These are phyloP conservation scores for Xylaria arbuscula DNA, from an alignment of 2,329 filamentous ascomycete genomes.

Conservation along the genomic window DNA sequence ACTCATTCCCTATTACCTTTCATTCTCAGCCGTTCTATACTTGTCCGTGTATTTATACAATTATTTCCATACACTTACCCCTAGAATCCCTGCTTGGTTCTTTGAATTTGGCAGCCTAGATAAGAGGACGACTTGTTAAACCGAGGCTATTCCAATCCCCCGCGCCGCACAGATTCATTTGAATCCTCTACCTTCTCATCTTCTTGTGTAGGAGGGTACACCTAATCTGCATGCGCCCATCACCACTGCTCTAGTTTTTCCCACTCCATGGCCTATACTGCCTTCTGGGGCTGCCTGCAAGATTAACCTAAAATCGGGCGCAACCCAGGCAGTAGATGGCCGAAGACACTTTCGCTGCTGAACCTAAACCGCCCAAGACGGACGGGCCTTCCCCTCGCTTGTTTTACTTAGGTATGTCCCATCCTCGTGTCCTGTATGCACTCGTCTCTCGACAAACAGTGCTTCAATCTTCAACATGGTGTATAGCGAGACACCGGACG, in stretches of 20 bases:
- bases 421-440: slow-evolving; percentile 11
- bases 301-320: slow-evolving; percentile 27
- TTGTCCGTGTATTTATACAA: slow-evolving; percentile 14
- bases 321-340: slow-evolving; percentile 28
- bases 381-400: slow-evolving; percentile 30
- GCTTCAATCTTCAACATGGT: slow-evolving; percentile 35
- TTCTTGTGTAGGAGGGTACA: not conserved
- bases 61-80: not conserved
- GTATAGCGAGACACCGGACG: slow-evolving; percentile 25
- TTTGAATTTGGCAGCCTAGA: not conserved
- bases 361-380: slow-evolving; percentile 36
- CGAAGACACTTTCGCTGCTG: slow-evolving; percentile 33
- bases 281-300: slow-evolving; percentile 9
- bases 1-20: not conserved
- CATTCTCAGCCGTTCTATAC: slow-evolving; percentile 7
- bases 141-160: not conserved
- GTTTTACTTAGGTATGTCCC: slow-evolving; percentile 43
- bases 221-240: not conserved
- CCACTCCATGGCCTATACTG: slow-evolving; percentile 3
- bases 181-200: not conserved
- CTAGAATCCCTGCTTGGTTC: not conserved
- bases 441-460: not conserved
- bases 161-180: not conserved
- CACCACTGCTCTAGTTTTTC: not conserved
- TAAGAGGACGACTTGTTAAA: not conserved